Evolutionary conservation across 371 early-diverging fungal genomes (phyloP).

Genomic region (Haplosporangium sp.): DNA sequence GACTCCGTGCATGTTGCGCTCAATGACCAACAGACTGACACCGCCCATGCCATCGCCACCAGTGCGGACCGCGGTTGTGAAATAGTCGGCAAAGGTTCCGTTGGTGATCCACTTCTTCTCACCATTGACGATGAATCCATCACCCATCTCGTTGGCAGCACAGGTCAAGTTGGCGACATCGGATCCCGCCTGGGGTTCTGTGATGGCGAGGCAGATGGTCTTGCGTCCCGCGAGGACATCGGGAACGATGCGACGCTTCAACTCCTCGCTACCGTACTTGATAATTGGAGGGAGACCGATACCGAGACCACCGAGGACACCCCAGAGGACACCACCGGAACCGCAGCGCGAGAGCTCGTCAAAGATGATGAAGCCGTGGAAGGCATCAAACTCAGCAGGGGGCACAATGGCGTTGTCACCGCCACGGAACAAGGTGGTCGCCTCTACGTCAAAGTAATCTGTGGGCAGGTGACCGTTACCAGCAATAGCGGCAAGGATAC

Average conservation of each 20-base stretch:
- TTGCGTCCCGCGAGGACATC: conserved; percentile 80
- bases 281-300: conserved; percentile 86
- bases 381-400: conserved; percentile 75
- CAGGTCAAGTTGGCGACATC: conserved; percentile 86
- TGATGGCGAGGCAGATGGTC: conserved; percentile 81
- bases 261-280: conserved; percentile 75
- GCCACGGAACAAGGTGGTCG: conserved; percentile 40
- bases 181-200: conserved; percentile 77
- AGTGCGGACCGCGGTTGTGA: conserved; percentile 77
- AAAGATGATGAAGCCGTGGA: conserved; percentile 80
- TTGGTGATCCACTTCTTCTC: conserved; percentile 93
- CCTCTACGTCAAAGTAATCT: conserved; percentile 49
- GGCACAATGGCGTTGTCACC: conserved; percentile 61
- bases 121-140: conserved; percentile 85
- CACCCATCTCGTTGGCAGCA: conserved; percentile 78
- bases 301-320: conserved; percentile 77
- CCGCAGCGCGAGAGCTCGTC: conserved; percentile 89
- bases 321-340: conserved; percentile 89
- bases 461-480: conserved; percentile 58
- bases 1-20: conserved; percentile 86
- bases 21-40: conserved; percentile 81
- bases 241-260: conserved; percentile 77
- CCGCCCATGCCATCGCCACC: conserved; percentile 89
- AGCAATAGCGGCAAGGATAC: conserved; percentile 75
- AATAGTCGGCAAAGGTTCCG: conserved; percentile 85